A percentile compares a stretch with the other conserved stretches of the same genome.
phyloP scores from a whole-genome alignment of 768 basidiomycete species.

The Boletus fagicola region DNA sequence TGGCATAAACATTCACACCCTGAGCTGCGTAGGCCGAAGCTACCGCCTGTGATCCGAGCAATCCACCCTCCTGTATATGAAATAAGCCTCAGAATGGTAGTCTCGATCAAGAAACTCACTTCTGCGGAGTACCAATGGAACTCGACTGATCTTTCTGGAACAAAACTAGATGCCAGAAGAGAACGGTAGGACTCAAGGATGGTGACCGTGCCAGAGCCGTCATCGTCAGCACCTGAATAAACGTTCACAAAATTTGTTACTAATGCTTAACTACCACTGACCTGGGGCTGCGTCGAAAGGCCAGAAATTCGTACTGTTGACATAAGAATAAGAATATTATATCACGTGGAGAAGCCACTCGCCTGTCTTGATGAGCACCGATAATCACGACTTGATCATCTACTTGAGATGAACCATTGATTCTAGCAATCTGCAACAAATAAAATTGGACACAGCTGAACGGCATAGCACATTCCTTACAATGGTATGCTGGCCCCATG shows the following conservation, averaged over 20 bases:
- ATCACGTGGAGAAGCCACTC: slow-evolving; percentile 1
- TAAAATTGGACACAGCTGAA: neutral
- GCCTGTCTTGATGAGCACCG: slow-evolving; percentile 85
- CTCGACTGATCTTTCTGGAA: slow-evolving; percentile 42
- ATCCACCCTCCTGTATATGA: slow-evolving; percentile 60
- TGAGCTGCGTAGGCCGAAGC: slow-evolving; percentile 64
- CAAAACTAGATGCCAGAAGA: slow-evolving; percentile 41
- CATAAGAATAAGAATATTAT: neutral
- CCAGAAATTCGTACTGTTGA: slow-evolving; percentile 66
- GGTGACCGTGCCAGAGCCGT: slow-evolving; percentile 45
- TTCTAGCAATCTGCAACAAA: slow-evolving; percentile 59
- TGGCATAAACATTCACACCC: slow-evolving; percentile 24
- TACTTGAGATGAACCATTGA: slow-evolving; percentile 64
- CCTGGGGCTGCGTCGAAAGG: slow-evolving; percentile 78
- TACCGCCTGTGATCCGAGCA: slow-evolving; percentile 88
- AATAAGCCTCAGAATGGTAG: neutral
- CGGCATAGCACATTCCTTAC: slow-evolving; percentile 37
- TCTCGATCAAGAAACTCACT: slow-evolving; percentile 17
- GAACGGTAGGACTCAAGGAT: slow-evolving; percentile 45
- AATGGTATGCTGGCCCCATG: slow-evolving; percentile 84
- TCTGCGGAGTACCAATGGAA: slow-evolving; percentile 52
- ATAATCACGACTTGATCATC: slow-evolving; percentile 68
- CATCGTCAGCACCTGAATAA: slow-evolving; percentile 40
- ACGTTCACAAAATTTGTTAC: neutral
- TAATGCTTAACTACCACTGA: slow-evolving; percentile 25